Evolutionary conservation across 176 grass and related monocot species (phyloP), one percentile per base, ranked within the genome.

Genomic region (Chrysopogon serrulatus): DNA sequence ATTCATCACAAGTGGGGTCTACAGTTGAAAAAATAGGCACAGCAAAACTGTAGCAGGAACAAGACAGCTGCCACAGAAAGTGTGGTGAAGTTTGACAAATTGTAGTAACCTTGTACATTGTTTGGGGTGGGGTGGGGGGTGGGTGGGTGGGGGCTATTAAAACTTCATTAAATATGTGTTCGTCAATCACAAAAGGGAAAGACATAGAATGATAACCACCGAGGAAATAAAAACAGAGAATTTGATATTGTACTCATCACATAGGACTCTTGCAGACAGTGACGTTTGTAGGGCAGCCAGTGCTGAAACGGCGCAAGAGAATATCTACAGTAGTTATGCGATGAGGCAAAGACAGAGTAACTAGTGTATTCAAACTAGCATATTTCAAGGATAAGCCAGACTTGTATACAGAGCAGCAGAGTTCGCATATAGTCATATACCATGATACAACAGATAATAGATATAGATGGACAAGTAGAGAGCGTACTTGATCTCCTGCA

Each of bases 401-500:
- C 31, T 62, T 26, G 32, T 43, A 65, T 51, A 51, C 31, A 14
- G 53, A 35, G 11, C 43, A 66, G 24, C 43, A 76, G 72, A 56
- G 71, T 84, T 74, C 44, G 23, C 54, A 59, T n/a, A 24, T 24
- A 12, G 23, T 64, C 33, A 53, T 63, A 56, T 44, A 27, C 10
- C 53, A 31, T 81, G 68, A 62, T 65, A 43, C 6, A 84, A 6
- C 35, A 88, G 68, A 79, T 33, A 56, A 77, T 34, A 31, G 34
- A 77, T 39, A 54, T 2, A 74, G 35, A 84, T 83, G 62, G 42
- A 40, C 44, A 85, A 61, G 24, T 30, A 65, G 68, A 88, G 5
- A 71, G 49, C 80, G 41, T 74, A 98, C 95, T 90, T 95, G 95
- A 95, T 98, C 95, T 79, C 95, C 95, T 62, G 90, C 95, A 68